A percentile compares a stretch with the other conserved stretches of the same genome.
phyloP scores from a whole-genome alignment of 208 protist genomes.

The Angomonas ambiguus region DNA sequence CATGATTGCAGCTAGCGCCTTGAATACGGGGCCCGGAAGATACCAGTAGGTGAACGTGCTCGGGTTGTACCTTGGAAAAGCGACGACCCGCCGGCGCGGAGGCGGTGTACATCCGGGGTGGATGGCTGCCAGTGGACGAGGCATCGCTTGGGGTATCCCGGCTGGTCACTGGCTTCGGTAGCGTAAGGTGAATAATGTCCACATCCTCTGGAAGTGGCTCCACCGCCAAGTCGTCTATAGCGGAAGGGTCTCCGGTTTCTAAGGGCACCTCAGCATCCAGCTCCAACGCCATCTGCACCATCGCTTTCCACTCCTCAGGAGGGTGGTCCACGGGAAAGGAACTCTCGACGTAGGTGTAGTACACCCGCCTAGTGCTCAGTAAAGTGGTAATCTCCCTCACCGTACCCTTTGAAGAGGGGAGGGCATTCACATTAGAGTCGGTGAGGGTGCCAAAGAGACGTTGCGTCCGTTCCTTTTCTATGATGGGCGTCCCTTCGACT shows the following conservation, averaged over 20 bases:
- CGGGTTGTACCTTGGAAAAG: slow-evolving; percentile 36
- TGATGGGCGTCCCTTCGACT: slow-evolving; percentile 21
- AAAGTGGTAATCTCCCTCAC: too few species aligned
- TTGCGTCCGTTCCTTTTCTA: neutral
- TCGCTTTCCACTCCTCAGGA: slow-evolving; percentile 49
- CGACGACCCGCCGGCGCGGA: neutral
- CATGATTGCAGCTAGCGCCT: slow-evolving; percentile 24
- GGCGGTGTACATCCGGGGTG: neutral
- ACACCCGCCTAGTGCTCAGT: neutral
- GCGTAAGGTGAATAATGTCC: slow-evolving; percentile 17
- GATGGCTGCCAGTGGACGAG: neutral
- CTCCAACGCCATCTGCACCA: slow-evolving; percentile 57
- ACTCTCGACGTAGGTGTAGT: slow-evolving; percentile 52
- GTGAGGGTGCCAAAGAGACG: neutral
- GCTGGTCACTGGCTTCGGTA: slow-evolving; percentile 7
- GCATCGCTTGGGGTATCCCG: neutral
- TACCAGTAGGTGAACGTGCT: slow-evolving; percentile 29
- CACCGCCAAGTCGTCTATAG: slow-evolving; percentile 9
- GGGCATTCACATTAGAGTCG: neutral
- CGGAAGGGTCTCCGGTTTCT: neutral
- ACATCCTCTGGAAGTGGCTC: neutral
- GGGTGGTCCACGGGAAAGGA: slow-evolving; percentile 55
- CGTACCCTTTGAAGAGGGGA: too few species aligned
- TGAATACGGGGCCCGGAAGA: slow-evolving; percentile 29
- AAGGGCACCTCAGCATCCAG: slow-evolving; percentile 35